Conservation (phyloP, 495 filamentous ascomycete genomes). For the Neurospora cerealis region DNA sequence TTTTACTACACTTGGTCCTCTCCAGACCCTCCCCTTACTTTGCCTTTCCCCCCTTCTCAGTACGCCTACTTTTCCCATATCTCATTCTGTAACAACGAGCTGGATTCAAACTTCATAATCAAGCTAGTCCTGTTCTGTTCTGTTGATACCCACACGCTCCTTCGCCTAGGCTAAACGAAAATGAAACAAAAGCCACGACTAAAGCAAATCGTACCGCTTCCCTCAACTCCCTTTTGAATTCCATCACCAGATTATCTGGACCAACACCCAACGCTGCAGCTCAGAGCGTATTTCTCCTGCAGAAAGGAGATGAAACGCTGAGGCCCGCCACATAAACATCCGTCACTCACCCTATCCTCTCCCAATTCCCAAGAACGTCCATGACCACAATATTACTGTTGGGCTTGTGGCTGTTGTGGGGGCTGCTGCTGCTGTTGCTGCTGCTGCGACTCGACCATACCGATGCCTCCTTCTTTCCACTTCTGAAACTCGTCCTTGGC, state of each 20-base stretch:
- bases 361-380: not conserved
- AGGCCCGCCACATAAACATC: not conserved
- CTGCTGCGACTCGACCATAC: not conserved
- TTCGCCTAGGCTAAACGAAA: not conserved
- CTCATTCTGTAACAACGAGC: not conserved
- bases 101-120: not conserved
- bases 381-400: not conserved
- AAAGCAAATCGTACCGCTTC: not conserved
- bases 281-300: not conserved
- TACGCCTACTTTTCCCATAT: not conserved
- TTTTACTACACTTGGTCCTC: not conserved
- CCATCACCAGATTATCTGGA: not conserved
- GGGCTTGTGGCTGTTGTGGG: not conserved
- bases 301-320: not conserved
- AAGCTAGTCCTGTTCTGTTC: not conserved
- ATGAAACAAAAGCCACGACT: not conserved
- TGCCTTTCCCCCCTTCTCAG: not conserved
- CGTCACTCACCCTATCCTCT: not conserved
- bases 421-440: not conserved
- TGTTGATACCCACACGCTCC: not conserved
- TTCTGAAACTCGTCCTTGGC: constrained; percentile 51
- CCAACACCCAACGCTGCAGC: not conserved
- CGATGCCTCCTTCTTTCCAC: constrained; percentile 32
- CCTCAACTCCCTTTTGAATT: not conserved
- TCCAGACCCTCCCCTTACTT: not conserved